A percentile compares a stretch with the other conserved stretches of the same genome.
phyloP scores from a whole-genome alignment of 495 filamentous ascomycete genomes.

The Penicillium paxilli region DNA sequence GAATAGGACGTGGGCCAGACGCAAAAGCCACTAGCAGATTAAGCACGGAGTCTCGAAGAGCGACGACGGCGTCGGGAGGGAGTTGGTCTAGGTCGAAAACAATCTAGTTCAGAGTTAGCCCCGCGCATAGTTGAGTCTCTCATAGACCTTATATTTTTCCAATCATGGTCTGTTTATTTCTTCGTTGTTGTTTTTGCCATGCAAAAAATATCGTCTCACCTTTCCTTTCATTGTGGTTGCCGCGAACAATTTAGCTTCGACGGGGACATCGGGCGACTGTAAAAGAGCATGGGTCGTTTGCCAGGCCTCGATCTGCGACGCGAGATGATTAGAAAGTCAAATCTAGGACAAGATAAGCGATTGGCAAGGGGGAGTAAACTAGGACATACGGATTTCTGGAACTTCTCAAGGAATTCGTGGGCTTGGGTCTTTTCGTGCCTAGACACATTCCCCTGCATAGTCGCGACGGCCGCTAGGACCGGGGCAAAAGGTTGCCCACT shows the following conservation, averaged over 20 bases:
- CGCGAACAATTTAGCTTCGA: conserved; percentile 90
- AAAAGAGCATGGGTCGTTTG: conserved; percentile 80
- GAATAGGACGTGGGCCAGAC: conserved; percentile 82
- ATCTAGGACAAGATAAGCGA: background rate
- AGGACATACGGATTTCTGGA: conserved; percentile 92
- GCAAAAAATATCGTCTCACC: conserved; percentile 67
- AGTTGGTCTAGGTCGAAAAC: conserved; percentile 86
- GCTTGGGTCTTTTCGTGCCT: conserved; percentile 83
- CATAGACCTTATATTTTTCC: background rate
- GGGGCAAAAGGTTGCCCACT: conserved; percentile 72
- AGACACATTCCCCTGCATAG: conserved; percentile 84
- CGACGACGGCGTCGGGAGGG: conserved; percentile 67
- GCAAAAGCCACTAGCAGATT: conserved; percentile 75
- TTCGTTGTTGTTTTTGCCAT: too few species aligned
- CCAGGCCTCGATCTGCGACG: conserved; percentile 79
- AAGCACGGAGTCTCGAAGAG: conserved; percentile 80
- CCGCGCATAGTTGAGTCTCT: background rate
- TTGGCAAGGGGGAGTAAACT: background rate
- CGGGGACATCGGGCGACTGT: conserved; percentile 67
- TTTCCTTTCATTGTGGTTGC: conserved; percentile 98
- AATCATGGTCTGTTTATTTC: background rate
- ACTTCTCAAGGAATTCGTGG: conserved; percentile 86
- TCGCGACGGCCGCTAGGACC: conserved; percentile 83
- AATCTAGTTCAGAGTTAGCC: conserved; percentile 56
- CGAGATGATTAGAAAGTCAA: background rate